These are phyloP conservation scores for Colletotrichum liriopes DNA, from an alignment of 2,329 filamentous ascomycete genomes.

Conservation along the genomic window DNA sequence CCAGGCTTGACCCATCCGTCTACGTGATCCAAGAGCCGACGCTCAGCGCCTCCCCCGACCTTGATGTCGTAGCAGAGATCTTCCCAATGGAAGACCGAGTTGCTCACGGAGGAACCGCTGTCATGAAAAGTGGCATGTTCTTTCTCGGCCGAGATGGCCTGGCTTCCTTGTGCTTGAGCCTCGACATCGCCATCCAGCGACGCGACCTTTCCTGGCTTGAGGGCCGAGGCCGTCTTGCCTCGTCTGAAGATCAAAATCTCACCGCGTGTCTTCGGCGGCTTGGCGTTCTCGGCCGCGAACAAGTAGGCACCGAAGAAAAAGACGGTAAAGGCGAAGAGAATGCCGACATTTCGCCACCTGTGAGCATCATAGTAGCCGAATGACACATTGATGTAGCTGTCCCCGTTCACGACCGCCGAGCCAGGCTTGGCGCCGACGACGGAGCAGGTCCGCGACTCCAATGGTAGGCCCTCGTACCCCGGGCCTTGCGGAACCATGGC, in stretches of 20 bases:
- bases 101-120: conserved; percentile 57
- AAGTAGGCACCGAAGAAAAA: conserved; percentile 70
- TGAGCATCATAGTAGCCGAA: conserved; percentile 24
- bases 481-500: conserved; percentile 21
- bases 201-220: conserved; percentile 67
- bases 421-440: conserved; percentile 22
- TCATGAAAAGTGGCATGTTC: conserved; percentile 38
- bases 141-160: conserved; percentile 32
- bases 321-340: conserved; percentile 69
- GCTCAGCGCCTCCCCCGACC: conserved; percentile 74
- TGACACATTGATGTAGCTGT: conserved; percentile 5
- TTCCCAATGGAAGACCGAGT: conserved; percentile 79
- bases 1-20: conserved; percentile 86
- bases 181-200: conserved; percentile 41
- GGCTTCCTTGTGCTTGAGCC: conserved; percentile 46
- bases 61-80: conserved; percentile 74
- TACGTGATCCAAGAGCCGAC: conserved; percentile 79
- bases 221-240: conserved; percentile 66
- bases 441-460: conserved; percentile 1
- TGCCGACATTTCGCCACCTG: conserved; percentile 66
- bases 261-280: conserved; percentile 62
- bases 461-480: neutral
- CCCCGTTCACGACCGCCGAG: conserved; percentile 1
- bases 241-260: conserved; percentile 71
- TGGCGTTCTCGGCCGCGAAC: conserved; percentile 64